These are phyloP conservation scores for Macrophomina phaseolina DNA, from an alignment of 2,329 filamentous ascomycete genomes.

Conservation along the genomic window DNA sequence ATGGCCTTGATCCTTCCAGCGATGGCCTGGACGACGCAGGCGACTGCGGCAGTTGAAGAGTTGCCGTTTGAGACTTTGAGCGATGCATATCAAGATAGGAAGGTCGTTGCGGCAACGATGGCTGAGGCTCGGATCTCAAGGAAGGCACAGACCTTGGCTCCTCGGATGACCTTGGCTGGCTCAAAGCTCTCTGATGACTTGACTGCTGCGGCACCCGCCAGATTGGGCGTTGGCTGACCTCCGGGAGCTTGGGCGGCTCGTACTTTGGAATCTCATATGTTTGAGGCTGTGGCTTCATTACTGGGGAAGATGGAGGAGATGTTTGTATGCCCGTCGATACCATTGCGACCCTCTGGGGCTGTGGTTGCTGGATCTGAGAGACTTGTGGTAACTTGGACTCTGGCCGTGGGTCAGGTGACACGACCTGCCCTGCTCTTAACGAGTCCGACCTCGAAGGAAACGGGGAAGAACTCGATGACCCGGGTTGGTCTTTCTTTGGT, in stretches of 20 bases:
- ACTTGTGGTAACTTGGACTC: conserved; percentile 36
- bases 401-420: conserved; percentile 31
- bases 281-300: conserved; percentile 18
- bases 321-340: conserved; percentile 85
- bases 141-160: conserved; percentile 42
- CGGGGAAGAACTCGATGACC: conserved; percentile 39
- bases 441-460: conserved; percentile 41
- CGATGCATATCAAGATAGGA: conserved; percentile 51
- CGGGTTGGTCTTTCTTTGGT: conserved; percentile 36
- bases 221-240: conserved; percentile 54
- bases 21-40: conserved; percentile 69
- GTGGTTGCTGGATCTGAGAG: conserved; percentile 47
- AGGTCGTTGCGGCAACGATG: conserved; percentile 47
- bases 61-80: conserved; percentile 58
- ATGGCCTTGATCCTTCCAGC: conserved; percentile 72
- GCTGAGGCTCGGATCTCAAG: conserved; percentile 41
- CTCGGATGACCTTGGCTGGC: conserved; percentile 55
- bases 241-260: conserved; percentile 42
- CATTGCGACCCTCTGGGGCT: conserved; percentile 59
- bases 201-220: conserved; percentile 59
- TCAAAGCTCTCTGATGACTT: conserved; percentile 54
- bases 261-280: background rate
- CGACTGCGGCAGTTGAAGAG: conserved; percentile 58
- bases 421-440: conserved; percentile 37
- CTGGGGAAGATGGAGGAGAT: conserved; percentile 54